Evolutionary conservation across 345 rosid species (phyloP).

Genomic region (Ricinus communis): DNA sequence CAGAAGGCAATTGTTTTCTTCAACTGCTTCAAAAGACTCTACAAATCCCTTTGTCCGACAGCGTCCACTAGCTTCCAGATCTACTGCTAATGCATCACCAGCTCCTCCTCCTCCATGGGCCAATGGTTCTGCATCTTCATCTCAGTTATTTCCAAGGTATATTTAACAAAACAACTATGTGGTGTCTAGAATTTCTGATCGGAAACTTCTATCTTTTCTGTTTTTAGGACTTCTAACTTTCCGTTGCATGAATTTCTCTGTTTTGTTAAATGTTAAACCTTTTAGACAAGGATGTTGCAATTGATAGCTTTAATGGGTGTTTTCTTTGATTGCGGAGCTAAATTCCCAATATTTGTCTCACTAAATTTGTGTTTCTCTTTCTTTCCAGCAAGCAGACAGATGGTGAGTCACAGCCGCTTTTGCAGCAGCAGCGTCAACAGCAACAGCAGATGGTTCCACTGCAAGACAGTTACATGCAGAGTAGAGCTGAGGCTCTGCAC

Average conservation of each 20-base stretch:
- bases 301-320: background rate
- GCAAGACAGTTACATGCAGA: slow-evolving; percentile 83
- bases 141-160: slow-evolving; percentile 51
- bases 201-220: background rate
- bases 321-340: no score
- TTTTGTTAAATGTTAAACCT: background rate
- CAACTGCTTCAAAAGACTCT: slow-evolving; percentile 61
- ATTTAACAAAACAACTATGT: background rate
- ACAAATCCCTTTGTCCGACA: slow-evolving; percentile 78
- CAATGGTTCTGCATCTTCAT: slow-evolving; percentile 52
- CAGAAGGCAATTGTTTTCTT: slow-evolving; percentile 75
- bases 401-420: slow-evolving; percentile 53
- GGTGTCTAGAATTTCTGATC: background rate
- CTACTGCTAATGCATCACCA: slow-evolving; percentile 47
- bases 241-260: no score
- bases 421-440: slow-evolving; percentile 43
- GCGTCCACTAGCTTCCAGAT: slow-evolving; percentile 65
- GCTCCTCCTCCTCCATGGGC: slow-evolving; percentile 68
- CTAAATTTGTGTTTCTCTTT: slow-evolving; percentile 3
- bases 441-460: slow-evolving; percentile 71
- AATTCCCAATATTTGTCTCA: background rate
- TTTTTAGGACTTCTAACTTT: background rate
- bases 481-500: slow-evolving; percentile 78
- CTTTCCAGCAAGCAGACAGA: slow-evolving; percentile 53
- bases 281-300: background rate